A percentile compares a stretch with the other conserved stretches of the same genome.
Evolutionary conservation across 2,329 filamentous ascomycete species (phyloP).

Genomic region (Plenodomus lindquistii): DNA sequence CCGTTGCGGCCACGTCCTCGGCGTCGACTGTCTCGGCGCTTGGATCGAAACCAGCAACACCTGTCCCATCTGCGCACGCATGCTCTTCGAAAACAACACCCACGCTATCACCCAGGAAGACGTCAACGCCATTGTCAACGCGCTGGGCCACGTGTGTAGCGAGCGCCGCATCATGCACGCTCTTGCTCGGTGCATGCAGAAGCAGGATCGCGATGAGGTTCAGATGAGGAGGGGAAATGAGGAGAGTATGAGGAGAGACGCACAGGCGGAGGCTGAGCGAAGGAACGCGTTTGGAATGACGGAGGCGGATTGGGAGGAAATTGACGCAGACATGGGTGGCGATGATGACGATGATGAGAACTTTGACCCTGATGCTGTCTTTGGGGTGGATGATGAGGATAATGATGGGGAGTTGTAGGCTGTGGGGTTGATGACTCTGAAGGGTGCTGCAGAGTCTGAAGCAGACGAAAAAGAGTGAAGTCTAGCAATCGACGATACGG

Average conservation of each 20-base stretch:
- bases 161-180: constrained; percentile 2
- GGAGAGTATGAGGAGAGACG: constrained; percentile 5
- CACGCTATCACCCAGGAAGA: constrained; percentile 14
- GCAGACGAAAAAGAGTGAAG: no score
- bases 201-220: constrained; percentile 2
- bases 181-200: constrained; percentile 9
- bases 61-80: constrained; percentile 23
- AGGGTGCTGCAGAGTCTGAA: not conserved
- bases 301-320: constrained; percentile 7
- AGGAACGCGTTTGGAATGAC: constrained; percentile 1
- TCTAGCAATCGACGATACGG: no score
- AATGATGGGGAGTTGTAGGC: not conserved
- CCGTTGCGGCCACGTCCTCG: constrained; percentile 22
- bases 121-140: not conserved
- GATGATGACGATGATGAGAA: constrained; percentile 6
- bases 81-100: constrained; percentile 13
- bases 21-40: constrained; percentile 17
- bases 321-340: constrained; percentile 12
- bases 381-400: not conserved
- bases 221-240: constrained; percentile 2
- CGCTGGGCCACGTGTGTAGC: constrained; percentile 1
- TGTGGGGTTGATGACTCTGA: not conserved
- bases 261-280: constrained; percentile 6
- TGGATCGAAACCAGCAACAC: constrained; percentile 23
- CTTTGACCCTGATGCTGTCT: not conserved